Evolutionary conservation across 768 basidiomycete genomes (phyloP), one percentile per base, ranked within the genome.

Genomic region (Russula emetica): DNA sequence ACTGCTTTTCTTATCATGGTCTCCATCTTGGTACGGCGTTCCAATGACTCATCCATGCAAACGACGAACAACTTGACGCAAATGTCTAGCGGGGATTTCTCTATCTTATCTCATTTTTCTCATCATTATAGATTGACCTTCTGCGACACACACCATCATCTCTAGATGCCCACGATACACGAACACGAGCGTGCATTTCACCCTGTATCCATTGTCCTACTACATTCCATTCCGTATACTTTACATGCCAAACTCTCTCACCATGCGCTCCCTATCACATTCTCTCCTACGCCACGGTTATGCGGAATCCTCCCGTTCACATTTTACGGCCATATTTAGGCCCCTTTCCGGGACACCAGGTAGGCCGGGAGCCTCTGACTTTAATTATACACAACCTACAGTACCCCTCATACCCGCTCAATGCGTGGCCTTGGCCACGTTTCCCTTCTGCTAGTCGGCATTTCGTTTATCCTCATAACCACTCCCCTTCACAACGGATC

Each of bases 101-200:
- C 30, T 38, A 44, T 53, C 30, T 34, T n/a, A 30, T 52, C 16
- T 58, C 30, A 47, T 38, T 32, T 47, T 38, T 20, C 51, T 28
- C 26, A 28, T 24, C 32, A 51, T 44, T 54, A 36, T 54, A 58
- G 57, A 63, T 30, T 22, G 18, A n/a, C 51, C 32, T 38, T 44
- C 38, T 32, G 20, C 24, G 30, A 52, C 36, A 26, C 55, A 55
- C 58, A 30, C 55, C 55, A 52, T 13, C 44, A 58, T 40, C 24
- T 44, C 30, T 44, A 30, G 51, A 52, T 24, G 56, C 56, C 28
- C 22, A n/a, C 10, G 53, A 49, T 22, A 9, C 45, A 8, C 22
- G 32, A 34, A 53, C 22, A 42, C n/a, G n/a, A 40, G n/a, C 36
- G 20, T 49, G 24, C 26, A 22, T 50, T 11, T 36, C 34, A 32